phyloP scores from a whole-genome alignment of 169 alveolate genomes.

The Pseudocohnilembus persalinus region DNA sequence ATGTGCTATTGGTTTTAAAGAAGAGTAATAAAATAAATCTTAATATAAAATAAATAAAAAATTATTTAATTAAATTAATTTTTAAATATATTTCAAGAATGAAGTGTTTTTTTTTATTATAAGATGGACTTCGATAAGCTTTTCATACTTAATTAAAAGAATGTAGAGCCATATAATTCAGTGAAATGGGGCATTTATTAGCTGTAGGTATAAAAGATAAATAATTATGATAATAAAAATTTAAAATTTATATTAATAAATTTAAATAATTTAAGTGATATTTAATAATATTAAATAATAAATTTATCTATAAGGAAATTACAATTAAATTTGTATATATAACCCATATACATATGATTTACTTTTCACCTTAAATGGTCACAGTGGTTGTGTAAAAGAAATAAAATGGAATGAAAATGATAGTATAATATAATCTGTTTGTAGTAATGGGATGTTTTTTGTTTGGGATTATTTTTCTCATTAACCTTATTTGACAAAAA shows the following conservation, averaged over 20 bases:
- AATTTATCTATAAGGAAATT: neutral
- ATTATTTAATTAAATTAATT: no score
- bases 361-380: neutral
- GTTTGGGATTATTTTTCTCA: neutral
- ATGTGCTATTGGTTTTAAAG: conserved; percentile 23
- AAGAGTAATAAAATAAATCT: neutral
- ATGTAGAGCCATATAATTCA: neutral
- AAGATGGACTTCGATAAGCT: neutral
- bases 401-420: neutral
- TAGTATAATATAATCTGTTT: neutral
- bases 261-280: no score
- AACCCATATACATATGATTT: neutral
- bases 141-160: neutral
- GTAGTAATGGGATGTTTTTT: neutral
- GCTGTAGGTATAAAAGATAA: neutral
- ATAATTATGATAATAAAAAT: no score
- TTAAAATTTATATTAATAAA: no score
- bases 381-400: neutral
- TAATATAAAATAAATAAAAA: no score
- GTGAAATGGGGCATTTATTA: neutral
- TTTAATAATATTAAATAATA: no score
- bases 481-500: no score
- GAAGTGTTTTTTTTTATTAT: neutral
- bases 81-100: neutral
- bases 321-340: neutral